Conservation (phyloP, 2,329 filamentous ascomycete species). For the Cercospora canescens region DNA sequence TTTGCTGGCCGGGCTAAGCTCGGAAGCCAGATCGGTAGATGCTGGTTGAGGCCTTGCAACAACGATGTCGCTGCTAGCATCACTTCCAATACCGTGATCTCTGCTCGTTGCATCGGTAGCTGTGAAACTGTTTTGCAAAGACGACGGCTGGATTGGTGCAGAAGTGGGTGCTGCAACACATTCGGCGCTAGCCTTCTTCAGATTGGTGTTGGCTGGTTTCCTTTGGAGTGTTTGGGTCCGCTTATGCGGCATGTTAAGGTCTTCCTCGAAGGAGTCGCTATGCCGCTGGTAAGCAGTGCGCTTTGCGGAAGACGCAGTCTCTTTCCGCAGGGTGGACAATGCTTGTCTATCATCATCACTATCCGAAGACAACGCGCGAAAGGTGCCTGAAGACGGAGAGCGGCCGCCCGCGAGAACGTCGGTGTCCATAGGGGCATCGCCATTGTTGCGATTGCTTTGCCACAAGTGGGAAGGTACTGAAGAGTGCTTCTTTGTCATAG, state of each 20-base stretch:
- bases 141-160: background rate
- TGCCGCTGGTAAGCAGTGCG: conserved; percentile 2
- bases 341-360: background rate
- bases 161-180: background rate
- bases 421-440: background rate
- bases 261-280: conserved; percentile 1
- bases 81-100: background rate
- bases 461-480: background rate
- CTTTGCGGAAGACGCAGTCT: background rate
- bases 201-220: background rate
- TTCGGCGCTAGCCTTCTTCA: conserved; percentile 1
- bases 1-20: conserved; percentile 2
- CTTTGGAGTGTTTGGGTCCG: background rate
- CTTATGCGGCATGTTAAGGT: background rate
- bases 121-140: background rate
- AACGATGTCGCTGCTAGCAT: background rate
- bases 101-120: background rate
- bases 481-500: background rate
- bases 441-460: background rate
- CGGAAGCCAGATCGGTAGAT: background rate
- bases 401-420: background rate
- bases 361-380: background rate
- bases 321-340: background rate
- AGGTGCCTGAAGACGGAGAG: background rate
- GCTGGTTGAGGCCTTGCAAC: background rate